A percentile compares a stretch with the other conserved stretches of the same genome.
phyloP scores from a whole-genome alignment of 495 filamentous ascomycete species.

The Penicillium bialowiezense region DNA sequence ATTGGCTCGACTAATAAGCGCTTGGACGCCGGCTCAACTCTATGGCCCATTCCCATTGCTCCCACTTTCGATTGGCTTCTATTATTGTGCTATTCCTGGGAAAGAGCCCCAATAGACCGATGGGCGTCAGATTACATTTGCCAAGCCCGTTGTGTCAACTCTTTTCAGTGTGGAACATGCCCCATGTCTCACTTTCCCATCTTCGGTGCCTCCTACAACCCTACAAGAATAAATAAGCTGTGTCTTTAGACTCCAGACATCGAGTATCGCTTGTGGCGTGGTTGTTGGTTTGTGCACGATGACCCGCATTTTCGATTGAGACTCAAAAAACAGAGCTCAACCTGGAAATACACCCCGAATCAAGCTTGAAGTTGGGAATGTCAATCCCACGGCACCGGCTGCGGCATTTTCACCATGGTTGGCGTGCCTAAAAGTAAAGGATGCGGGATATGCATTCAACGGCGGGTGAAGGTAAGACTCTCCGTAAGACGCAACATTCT shows the following conservation, averaged over 20 bases:
- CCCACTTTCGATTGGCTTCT: background rate
- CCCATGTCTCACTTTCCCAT: too few relatives aligned
- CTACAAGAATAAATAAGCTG: too few relatives aligned
- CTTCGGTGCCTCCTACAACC: too few relatives aligned
- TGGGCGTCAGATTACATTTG: too few relatives aligned
- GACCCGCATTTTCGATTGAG: background rate
- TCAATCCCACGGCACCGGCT: background rate
- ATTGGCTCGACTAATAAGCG: background rate
- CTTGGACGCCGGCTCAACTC: background rate
- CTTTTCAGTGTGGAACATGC: too few relatives aligned
- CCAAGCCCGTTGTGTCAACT: too few relatives aligned
- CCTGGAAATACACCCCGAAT: background rate
- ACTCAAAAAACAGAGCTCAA: background rate
- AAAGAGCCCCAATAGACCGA: too few relatives aligned
- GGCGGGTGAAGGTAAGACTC: slow-evolving; percentile 25
- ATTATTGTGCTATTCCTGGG: background rate
- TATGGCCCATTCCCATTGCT: background rate
- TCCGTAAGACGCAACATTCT: background rate
- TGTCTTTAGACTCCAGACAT: too few relatives aligned
- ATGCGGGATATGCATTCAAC: slow-evolving; percentile 34
- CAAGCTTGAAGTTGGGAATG: background rate
- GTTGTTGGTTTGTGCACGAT: background rate
- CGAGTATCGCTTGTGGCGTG: too few relatives aligned
- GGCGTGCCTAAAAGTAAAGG: slow-evolving; percentile 42
- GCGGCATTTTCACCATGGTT: slow-evolving; percentile 26